Base-by-base conservation (phyloP, 768 basidiomycete species). In the Megacollybia marginata region DNA sequence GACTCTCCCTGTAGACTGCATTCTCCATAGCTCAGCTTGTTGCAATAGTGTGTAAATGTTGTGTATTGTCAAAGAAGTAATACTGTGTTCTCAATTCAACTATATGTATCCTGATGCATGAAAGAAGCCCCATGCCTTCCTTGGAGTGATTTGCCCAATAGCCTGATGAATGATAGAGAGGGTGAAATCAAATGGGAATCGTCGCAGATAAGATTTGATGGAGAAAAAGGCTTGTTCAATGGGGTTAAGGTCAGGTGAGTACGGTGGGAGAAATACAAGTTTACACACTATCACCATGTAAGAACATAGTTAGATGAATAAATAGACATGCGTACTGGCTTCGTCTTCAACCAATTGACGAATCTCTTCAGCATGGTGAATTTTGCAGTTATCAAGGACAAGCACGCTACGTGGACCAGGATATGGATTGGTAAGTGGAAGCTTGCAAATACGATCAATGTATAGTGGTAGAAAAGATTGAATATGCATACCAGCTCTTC, bases 201-300 rank as follows among this genome's bases (percentile, higher is more conserved):
- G 38, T 4, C 38, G 7, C 9, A 63, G 47, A 19, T 53, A 44
- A 4, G 58, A 38, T 40, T 62, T 65, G 48, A 64, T 60, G 0
- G 49, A 50, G 0, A 57, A 63, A 28, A 61, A 66, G 1, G 62
- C 61, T 32, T 61, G 55, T 47, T 67, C 60, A 38, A 69, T 67
- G 0, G 59, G 67, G 35, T 68, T 65, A 28, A 54, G 56, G 42
- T 68, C 57, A 0, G 66, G 62, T 0, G 66, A 68, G 36, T 68
- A 68, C 15, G 63, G 65, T 0, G 61, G 62, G 1, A 68, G 48
- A 42, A 52, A 65, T 18, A 64, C 49, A 4, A 51, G 58, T 9
- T 56, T 59, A 32, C 57, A 64, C 0, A 55, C 60, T 57, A 50
- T 46, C 47, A 5, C 23, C 49, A 23, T 57, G 44, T 58, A 23